phyloP scores from a whole-genome alignment of 2,329 filamentous ascomycete genomes.

The Phoma herbarum region DNA sequence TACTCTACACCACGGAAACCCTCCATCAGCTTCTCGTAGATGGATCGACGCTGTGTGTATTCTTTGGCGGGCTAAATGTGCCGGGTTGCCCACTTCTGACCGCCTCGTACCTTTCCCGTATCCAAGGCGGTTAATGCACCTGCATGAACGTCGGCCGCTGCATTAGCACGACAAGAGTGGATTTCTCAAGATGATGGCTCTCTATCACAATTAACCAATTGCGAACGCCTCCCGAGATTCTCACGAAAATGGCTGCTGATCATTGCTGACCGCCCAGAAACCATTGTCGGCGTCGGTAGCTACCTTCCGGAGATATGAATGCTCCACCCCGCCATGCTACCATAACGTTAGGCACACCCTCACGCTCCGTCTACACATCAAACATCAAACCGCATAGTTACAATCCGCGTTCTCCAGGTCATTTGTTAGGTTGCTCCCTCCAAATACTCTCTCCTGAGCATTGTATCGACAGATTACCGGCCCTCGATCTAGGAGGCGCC shows the following conservation, averaged over 20 bases:
- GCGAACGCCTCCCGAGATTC: neutral
- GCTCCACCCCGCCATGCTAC: slow-evolving; percentile 14
- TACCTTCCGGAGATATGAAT: slow-evolving; percentile 5
- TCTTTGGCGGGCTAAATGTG: no score
- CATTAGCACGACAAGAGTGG: neutral
- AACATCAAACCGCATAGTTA: neutral
- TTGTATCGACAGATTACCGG: no score
- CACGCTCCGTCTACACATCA: neutral
- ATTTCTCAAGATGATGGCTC: neutral
- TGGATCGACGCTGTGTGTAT: no score
- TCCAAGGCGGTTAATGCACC: neutral
- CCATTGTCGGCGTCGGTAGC: slow-evolving; percentile 7
- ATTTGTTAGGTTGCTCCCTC: neutral
- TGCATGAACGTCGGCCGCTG: neutral
- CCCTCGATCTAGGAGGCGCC: no score
- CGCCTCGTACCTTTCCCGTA: neutral
- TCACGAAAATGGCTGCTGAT: slow-evolving; percentile 1
- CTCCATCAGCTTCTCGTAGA: neutral
- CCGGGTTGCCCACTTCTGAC: no score
- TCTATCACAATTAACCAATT: neutral
- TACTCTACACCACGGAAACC: neutral
- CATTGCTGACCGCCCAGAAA: slow-evolving; percentile 5
- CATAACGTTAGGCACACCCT: neutral
- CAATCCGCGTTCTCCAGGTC: neutral
- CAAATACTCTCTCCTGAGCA: neutral